A percentile compares a stretch with the other conserved stretches of the same genome.
Conservation (phyloP, 768 basidiomycete genomes). For the Podaxis mareebaensis region DNA sequence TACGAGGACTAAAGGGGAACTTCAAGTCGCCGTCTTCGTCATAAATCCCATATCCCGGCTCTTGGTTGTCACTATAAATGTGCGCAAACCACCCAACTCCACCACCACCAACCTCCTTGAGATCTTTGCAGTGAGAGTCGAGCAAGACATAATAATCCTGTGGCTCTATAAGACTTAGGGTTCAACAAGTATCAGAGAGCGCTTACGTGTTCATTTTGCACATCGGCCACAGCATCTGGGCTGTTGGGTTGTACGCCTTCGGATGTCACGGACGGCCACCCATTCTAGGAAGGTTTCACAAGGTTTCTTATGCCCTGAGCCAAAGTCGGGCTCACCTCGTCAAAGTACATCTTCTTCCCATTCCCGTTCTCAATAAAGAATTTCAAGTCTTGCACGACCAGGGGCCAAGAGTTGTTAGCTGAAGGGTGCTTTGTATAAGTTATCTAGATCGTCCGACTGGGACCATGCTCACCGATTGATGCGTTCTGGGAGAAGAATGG, state of each 20-base stretch:
- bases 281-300: constrained; percentile 41
- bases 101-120: constrained; percentile 51
- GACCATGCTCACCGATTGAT: constrained; percentile 37
- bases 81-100: constrained; percentile 71
- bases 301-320: background rate
- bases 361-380: constrained; percentile 57
- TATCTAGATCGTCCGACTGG: background rate
- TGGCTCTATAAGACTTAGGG: background rate
- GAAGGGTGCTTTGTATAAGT: background rate
- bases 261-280: constrained; percentile 63
- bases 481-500: constrained; percentile 54
- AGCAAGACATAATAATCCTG: constrained; percentile 55
- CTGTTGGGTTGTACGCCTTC: constrained; percentile 55
- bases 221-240: constrained; percentile 45
- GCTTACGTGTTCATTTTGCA: constrained; percentile 48
- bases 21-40: constrained; percentile 39
- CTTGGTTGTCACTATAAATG: constrained; percentile 55
- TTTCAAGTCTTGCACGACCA: constrained; percentile 49
- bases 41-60: constrained; percentile 63
- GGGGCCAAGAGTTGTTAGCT: constrained; percentile 53
- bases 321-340: constrained; percentile 40
- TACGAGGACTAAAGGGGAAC: constrained; percentile 54
- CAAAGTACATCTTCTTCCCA: constrained; percentile 66
- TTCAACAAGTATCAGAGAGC: background rate
- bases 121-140: constrained; percentile 49